Conservation (phyloP, 345 rosid species). For the Diplotaxis tenuifolia region DNA sequence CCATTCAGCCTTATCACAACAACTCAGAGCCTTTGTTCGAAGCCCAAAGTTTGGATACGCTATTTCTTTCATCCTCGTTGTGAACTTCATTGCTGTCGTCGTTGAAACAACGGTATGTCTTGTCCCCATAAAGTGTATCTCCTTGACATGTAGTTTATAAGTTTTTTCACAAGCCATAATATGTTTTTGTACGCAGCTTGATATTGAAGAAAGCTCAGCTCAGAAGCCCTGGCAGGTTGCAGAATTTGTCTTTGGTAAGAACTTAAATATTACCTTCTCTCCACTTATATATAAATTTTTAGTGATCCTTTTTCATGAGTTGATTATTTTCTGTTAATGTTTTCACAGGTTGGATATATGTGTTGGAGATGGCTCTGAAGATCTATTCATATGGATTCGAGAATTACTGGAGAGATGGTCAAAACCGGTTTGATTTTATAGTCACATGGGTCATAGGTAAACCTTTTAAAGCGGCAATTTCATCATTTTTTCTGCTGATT, state of each 20-base stretch:
- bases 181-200: slow-evolving; percentile 58
- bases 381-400: slow-evolving; percentile 78
- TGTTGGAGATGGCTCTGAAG: slow-evolving; percentile 93
- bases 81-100: slow-evolving; percentile 81
- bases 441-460: slow-evolving; percentile 91
- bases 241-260: slow-evolving; percentile 89
- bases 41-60: slow-evolving; percentile 70
- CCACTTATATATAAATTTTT: not conserved
- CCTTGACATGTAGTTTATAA: not conserved
- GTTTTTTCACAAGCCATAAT: not conserved
- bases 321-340: slow-evolving; percentile 2
- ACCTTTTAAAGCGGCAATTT: slow-evolving; percentile 3
- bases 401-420: slow-evolving; percentile 96
- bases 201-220: slow-evolving; percentile 78
- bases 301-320: too few species aligned
- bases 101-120: slow-evolving; percentile 85
- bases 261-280: slow-evolving; percentile 20
- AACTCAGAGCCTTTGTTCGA: slow-evolving; percentile 65
- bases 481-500: not conserved
- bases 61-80: slow-evolving; percentile 65
- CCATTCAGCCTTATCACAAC: slow-evolving; percentile 64
- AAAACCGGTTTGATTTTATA: slow-evolving; percentile 89
- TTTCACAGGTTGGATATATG: slow-evolving; percentile 89
- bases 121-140: slow-evolving; percentile 2
- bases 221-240: slow-evolving; percentile 86